Evolutionary conservation across 371 early-diverging fungal species (phyloP).

Genomic region (Saksenaea vasiformis): DNA sequence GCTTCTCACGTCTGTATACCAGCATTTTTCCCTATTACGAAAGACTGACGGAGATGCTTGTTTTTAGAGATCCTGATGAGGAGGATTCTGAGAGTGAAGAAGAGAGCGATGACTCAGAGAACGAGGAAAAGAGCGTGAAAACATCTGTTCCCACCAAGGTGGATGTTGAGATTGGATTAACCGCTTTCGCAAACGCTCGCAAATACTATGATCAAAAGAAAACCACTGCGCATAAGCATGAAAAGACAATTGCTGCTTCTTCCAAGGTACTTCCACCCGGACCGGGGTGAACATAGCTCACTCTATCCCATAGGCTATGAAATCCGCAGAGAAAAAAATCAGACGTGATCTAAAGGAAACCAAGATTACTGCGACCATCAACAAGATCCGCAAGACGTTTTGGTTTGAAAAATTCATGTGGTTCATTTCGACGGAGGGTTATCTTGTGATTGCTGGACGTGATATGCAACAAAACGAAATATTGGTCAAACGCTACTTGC

Average conservation of each 20-base stretch:
- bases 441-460: constrained; percentile 95
- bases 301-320: constrained; percentile 60
- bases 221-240: constrained; percentile 80
- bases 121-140: constrained; percentile 33
- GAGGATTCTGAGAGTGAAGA: constrained; percentile 23
- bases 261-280: constrained; percentile 51
- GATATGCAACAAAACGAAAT: constrained; percentile 98
- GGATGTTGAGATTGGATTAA: constrained; percentile 84
- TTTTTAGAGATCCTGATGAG: constrained; percentile 41
- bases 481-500: constrained; percentile 88
- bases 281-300: too few relatives aligned
- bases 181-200: constrained; percentile 93
- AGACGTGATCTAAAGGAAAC: constrained; percentile 74
- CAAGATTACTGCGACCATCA: constrained; percentile 75
- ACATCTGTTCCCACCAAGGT: constrained; percentile 42
- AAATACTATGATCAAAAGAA: constrained; percentile 88
- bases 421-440: constrained; percentile 96
- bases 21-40: not conserved
- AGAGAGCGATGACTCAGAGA: constrained; percentile 32
- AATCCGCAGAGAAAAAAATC: constrained; percentile 91
- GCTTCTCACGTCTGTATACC: constrained; percentile 37
- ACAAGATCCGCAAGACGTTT: constrained; percentile 87
- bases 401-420: constrained; percentile 99
- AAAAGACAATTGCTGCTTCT: constrained; percentile 86
- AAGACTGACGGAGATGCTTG: not conserved